phyloP scores from a whole-genome alignment of 768 basidiomycete genomes.

The Omphalotus guepiniiformis region DNA sequence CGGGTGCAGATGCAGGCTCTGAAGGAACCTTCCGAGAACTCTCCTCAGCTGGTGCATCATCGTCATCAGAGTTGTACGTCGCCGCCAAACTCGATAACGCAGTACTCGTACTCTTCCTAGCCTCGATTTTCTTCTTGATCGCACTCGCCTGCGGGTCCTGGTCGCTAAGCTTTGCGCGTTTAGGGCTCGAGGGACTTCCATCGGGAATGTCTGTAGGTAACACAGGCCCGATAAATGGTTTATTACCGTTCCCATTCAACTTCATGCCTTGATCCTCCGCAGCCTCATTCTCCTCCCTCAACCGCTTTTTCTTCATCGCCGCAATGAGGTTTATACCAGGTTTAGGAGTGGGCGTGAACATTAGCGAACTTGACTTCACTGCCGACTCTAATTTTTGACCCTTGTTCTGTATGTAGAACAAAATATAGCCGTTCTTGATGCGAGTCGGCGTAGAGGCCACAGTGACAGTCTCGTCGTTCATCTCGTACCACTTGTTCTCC shows the following conservation, averaged over 20 bases:
- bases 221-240: slow-evolving; percentile 62
- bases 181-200: slow-evolving; percentile 19
- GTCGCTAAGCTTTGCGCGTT: slow-evolving; percentile 20
- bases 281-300: slow-evolving; percentile 42
- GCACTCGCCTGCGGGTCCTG: slow-evolving; percentile 50
- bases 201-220: slow-evolving; percentile 44
- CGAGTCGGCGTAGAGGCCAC: slow-evolving; percentile 33
- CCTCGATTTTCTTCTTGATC: slow-evolving; percentile 52
- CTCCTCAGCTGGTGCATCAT: slow-evolving; percentile 18
- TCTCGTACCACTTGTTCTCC: slow-evolving; percentile 78
- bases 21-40: slow-evolving; percentile 10
- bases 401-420: slow-evolving; percentile 85
- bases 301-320: slow-evolving; percentile 45
- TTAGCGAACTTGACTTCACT: slow-evolving; percentile 32
- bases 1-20: slow-evolving; percentile 23
- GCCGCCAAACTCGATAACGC: slow-evolving; percentile 18
- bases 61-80: slow-evolving; percentile 27
- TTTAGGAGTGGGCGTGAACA: slow-evolving; percentile 23
- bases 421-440: slow-evolving; percentile 84
- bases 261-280: slow-evolving; percentile 50
- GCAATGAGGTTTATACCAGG: slow-evolving; percentile 36
- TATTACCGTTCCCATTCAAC: too few species aligned
- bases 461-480: slow-evolving; percentile 86
- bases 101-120: slow-evolving; percentile 11
- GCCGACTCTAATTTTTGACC: slow-evolving; percentile 71